Conservation (phyloP, 1,284 basidiomycete genomes). For the Ceratobasidium sp. region DNA sequence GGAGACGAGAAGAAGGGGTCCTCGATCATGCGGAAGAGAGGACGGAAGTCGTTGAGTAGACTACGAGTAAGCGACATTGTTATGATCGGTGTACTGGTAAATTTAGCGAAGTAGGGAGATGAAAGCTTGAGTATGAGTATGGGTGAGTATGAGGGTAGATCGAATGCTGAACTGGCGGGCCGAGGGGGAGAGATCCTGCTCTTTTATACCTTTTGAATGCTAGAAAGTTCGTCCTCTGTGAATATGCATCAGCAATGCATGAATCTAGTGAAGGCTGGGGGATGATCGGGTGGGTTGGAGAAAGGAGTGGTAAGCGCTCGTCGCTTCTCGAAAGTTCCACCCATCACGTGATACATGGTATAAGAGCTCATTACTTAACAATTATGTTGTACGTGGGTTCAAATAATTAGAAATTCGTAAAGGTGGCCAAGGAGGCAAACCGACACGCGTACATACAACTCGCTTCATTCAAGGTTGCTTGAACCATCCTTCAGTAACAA, state of each 20-base stretch:
- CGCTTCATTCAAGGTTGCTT: neutral
- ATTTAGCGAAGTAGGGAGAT: conserved; percentile 39
- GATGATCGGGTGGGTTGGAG: conserved; percentile 16
- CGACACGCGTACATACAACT: too few relatives aligned
- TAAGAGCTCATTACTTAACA: neutral
- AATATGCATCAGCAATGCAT: neutral
- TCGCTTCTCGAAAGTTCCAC: conserved; percentile 38
- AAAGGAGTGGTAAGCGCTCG: conserved; percentile 28
- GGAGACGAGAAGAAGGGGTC: conserved; percentile 62
- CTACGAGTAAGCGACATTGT: conserved; percentile 68
- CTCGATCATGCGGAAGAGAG: conserved; percentile 72
- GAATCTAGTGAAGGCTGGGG: neutral
- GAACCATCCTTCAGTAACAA: conserved; percentile 7
- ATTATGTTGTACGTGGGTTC: too few relatives aligned
- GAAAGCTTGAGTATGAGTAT: neutral
- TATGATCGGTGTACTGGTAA: too few relatives aligned
- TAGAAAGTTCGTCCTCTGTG: conserved; percentile 2
- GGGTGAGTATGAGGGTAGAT: neutral
- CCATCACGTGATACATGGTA: neutral
- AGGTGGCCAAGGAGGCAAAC: too few relatives aligned
- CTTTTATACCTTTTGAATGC: neutral
- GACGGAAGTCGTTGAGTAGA: conserved; percentile 71
- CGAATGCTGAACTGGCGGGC: neutral
- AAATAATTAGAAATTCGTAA: too few relatives aligned
- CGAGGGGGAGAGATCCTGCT: neutral